These are phyloP conservation scores for Fusarium odoratissimum DNA, from an alignment of 2,329 filamentous ascomycete genomes.

Conservation along the genomic window DNA sequence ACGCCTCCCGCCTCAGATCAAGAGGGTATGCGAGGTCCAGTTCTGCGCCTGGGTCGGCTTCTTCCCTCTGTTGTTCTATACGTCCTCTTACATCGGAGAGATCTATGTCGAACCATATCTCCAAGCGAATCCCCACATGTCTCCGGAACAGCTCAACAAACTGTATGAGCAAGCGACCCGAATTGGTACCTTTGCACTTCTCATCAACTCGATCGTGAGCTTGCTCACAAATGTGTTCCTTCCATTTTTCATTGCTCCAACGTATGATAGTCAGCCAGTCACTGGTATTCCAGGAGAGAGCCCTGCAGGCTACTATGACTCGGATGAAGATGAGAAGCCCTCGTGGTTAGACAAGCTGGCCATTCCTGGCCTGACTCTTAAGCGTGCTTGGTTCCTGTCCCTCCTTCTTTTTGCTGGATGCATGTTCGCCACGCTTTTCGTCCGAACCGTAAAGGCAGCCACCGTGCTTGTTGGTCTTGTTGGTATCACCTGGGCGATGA, in stretches of 20 bases:
- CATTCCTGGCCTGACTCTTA: slow-evolving; percentile 86
- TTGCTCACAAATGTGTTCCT: slow-evolving; percentile 84
- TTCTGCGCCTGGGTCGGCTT: slow-evolving; percentile 94
- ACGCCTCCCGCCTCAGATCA: slow-evolving; percentile 83
- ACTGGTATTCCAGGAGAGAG: slow-evolving; percentile 49
- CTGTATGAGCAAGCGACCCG: slow-evolving; percentile 88
- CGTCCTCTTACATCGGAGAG: slow-evolving; percentile 92
- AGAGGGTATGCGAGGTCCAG: slow-evolving; percentile 83
- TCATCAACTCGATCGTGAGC: slow-evolving; percentile 89
- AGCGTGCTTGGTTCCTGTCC: slow-evolving; percentile 86
- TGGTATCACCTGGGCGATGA: slow-evolving; percentile 92
- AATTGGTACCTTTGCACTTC: slow-evolving; percentile 87
- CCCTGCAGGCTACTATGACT: slow-evolving; percentile 46
- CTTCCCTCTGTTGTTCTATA: slow-evolving; percentile 96
- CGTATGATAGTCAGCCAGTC: slow-evolving; percentile 68
- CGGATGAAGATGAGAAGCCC: slow-evolving; percentile 49
- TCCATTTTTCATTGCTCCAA: slow-evolving; percentile 86
- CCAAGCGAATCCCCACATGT: slow-evolving; percentile 80
- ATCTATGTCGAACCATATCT: slow-evolving; percentile 90
- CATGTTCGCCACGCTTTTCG: slow-evolving; percentile 87
- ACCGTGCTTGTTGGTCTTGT: slow-evolving; percentile 83
- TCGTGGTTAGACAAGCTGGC: slow-evolving; percentile 71
- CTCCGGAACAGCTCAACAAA: slow-evolving; percentile 77
- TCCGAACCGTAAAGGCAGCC: slow-evolving; percentile 75
- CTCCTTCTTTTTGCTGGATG: slow-evolving; percentile 84